phyloP scores from a whole-genome alignment of 345 rosid genomes.

The Pseudoturritis turrita region DNA sequence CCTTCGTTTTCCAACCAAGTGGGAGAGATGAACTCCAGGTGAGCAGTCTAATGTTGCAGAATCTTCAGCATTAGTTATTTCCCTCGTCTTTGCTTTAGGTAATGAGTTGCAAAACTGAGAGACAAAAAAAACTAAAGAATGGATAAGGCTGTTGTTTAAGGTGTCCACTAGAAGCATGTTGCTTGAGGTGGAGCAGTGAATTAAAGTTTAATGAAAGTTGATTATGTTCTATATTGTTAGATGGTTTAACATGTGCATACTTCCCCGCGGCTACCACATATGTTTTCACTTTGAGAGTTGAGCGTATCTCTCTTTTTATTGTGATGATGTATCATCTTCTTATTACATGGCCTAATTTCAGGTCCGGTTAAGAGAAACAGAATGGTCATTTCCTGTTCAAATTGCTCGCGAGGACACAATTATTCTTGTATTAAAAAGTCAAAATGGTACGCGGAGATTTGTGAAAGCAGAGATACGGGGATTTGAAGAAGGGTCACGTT shows the following conservation, averaged over 20 bases:
- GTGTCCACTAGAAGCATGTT: slow-evolving; percentile 11
- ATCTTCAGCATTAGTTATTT: slow-evolving; percentile 5
- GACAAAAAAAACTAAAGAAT: not conserved
- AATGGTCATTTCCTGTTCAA: slow-evolving; percentile 91
- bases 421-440: slow-evolving; percentile 64
- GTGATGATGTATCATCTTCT: slow-evolving; percentile 10
- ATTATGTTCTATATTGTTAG: slow-evolving; percentile 5
- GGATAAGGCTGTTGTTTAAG: not conserved
- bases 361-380: slow-evolving; percentile 75
- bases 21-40: slow-evolving; percentile 87
- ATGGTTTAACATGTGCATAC: slow-evolving; percentile 8
- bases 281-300: slow-evolving; percentile 8
- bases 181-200: slow-evolving; percentile 7
- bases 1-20: slow-evolving; percentile 55
- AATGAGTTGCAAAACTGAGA: slow-evolving; percentile 8
- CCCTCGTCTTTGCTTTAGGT: not conserved
- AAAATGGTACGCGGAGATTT: slow-evolving; percentile 49
- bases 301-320: slow-evolving; percentile 3
- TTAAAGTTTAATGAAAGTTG: not conserved
- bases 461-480: slow-evolving; percentile 87
- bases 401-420: slow-evolving; percentile 86
- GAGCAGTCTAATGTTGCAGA: slow-evolving; percentile 16
- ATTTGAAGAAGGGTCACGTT: slow-evolving; percentile 98
- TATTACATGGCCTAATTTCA: slow-evolving; percentile 29
- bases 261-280: not conserved